Conservation (phyloP, 306 rosid species). For the Prunus kanzakura region DNA sequence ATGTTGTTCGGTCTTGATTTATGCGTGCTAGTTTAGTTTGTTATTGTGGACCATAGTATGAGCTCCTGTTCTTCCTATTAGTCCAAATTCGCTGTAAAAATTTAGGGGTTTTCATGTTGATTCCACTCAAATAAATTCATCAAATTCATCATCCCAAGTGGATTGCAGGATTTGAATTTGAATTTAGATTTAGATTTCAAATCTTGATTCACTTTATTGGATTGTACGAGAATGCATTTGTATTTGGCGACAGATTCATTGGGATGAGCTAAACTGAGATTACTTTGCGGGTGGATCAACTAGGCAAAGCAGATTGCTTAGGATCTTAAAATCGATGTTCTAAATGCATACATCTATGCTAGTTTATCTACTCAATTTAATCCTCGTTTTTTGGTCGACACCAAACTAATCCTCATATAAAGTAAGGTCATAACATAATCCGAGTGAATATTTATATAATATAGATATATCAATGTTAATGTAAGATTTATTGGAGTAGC, state of each 20-base stretch:
- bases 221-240: neutral
- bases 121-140: too few species aligned
- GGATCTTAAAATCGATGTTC: too few species aligned
- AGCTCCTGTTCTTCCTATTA: neutral
- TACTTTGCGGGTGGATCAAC: neutral
- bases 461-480: neutral
- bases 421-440: neutral
- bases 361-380: neutral
- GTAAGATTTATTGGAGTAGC: neutral
- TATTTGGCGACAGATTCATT: neutral
- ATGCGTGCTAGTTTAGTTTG: too few species aligned
- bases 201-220: too few species aligned
- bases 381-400: neutral
- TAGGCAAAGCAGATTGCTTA: too few species aligned
- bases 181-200: too few species aligned
- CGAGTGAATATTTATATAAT: neutral
- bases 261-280: neutral
- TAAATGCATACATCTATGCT: too few species aligned
- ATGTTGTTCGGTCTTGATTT: too few species aligned
- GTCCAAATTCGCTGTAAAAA: neutral
- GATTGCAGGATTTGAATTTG: too few species aligned
- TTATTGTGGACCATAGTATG: too few species aligned
- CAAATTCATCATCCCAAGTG: neutral
- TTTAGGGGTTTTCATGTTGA: neutral
- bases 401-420: neutral